These are phyloP conservation scores for Xylariaceae sp. DNA, from an alignment of 2,329 filamentous ascomycete genomes.

Conservation along the genomic window DNA sequence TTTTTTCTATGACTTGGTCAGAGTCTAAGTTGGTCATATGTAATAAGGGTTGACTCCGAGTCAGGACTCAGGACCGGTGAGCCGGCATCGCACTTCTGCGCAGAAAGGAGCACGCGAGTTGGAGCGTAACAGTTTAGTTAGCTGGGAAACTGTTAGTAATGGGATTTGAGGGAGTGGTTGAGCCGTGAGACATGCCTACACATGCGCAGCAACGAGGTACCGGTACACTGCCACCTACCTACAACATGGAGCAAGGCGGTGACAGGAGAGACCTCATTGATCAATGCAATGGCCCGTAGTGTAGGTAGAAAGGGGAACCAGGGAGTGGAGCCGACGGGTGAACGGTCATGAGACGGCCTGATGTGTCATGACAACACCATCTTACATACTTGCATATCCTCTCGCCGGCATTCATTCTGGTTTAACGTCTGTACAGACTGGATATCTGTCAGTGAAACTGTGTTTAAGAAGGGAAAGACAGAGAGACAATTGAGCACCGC, in stretches of 20 bases:
- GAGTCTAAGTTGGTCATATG: neutral
- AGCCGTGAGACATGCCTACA: neutral
- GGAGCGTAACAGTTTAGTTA: neutral
- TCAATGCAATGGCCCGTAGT: neutral
- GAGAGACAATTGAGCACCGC: too few species aligned
- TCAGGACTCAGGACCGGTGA: neutral
- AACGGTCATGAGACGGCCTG: conserved; percentile 10
- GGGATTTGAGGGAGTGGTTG: neutral
- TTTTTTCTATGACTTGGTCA: neutral
- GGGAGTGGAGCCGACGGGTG: conserved; percentile 6
- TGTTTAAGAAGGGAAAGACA: too few species aligned
- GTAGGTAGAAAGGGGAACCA: neutral
- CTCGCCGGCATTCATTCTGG: too few species aligned
- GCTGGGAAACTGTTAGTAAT: neutral
- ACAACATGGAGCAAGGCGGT: conserved; percentile 7
- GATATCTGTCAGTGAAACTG: too few species aligned
- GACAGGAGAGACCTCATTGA: conserved; percentile 5
- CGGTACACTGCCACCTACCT: neutral
- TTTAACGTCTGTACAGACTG: too few species aligned
- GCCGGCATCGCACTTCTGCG: neutral
- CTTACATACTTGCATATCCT: neutral
- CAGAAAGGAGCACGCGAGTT: neutral
- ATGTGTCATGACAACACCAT: conserved; percentile 10
- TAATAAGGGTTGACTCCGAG: neutral
- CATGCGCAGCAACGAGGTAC: neutral